These are phyloP conservation scores for Zygosaccharomyces rouxii DNA, from an alignment of 805 yeast species.

Conservation along the genomic window DNA sequence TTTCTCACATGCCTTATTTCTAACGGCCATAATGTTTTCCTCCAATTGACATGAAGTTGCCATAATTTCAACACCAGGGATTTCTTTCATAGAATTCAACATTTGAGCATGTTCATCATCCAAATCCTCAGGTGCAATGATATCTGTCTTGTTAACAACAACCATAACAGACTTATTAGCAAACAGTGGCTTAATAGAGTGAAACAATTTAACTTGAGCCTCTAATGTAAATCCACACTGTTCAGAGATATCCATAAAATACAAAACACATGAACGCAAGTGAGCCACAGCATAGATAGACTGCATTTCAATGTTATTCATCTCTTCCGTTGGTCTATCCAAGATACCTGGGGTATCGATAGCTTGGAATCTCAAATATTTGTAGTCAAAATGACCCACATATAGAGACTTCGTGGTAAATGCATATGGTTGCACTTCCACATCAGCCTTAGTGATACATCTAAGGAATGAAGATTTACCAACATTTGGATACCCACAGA, in stretches of 20 bases:
- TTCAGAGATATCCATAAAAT: constrained; percentile 97
- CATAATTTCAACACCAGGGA: constrained; percentile 87
- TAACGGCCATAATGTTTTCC: constrained; percentile 90
- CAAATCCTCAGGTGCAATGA: constrained; percentile 79
- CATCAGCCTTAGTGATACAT: constrained; percentile 95
- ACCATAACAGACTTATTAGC: constrained; percentile 96
- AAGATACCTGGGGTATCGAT: constrained; percentile 98
- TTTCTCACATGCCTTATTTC: constrained; percentile 97
- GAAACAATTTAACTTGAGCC: constrained; percentile 95
- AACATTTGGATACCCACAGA: constrained; percentile 98
- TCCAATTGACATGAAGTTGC: constrained; percentile 90
- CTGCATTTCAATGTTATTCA: constrained; percentile 99
- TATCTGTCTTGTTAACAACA: constrained; percentile 93
- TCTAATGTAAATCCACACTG: constrained; percentile 98
- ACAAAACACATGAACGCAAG: constrained; percentile 90
- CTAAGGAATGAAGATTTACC: constrained; percentile 95
- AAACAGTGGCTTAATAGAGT: constrained; percentile 93
- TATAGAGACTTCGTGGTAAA: constrained; percentile 96
- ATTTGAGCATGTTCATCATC: constrained; percentile 69
- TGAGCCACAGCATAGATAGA: constrained; percentile 98
- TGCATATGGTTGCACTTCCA: constrained; percentile 98
- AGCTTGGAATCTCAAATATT: constrained; percentile 95
- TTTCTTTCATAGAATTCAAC: constrained; percentile 57
- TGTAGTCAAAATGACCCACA: constrained; percentile 98
- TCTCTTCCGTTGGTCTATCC: constrained; percentile 98